These are phyloP conservation scores for Boletus sp. DNA, from an alignment of 1,284 basidiomycete genomes.

Conservation along the genomic window DNA sequence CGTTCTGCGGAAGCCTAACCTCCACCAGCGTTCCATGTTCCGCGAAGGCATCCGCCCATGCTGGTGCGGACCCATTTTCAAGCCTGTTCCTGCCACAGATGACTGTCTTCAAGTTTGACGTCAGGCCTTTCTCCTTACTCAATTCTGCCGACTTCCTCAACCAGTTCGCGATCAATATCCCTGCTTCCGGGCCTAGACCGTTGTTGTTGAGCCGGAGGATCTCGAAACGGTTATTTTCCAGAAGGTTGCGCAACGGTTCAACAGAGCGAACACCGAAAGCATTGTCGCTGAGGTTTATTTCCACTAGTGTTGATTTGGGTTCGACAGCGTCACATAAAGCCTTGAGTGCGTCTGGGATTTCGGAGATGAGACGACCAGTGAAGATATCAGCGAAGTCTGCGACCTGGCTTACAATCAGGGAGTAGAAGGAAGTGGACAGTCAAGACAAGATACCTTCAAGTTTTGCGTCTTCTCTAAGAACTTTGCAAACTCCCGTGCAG, in stretches of 20 bases:
- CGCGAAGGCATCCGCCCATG: slow-evolving; percentile 87
- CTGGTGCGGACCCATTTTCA: slow-evolving; percentile 83
- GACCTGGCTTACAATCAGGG: slow-evolving; percentile 49
- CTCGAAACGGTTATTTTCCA: slow-evolving; percentile 73
- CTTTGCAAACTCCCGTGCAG: slow-evolving; percentile 81
- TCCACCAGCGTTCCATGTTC: slow-evolving; percentile 81
- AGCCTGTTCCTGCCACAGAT: slow-evolving; percentile 94
- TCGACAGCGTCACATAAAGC: slow-evolving; percentile 87
- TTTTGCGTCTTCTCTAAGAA: slow-evolving; percentile 69
- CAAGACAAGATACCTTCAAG: slow-evolving; percentile 56
- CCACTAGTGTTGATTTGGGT: slow-evolving; percentile 75
- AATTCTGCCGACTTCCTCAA: slow-evolving; percentile 74
- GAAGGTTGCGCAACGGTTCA: slow-evolving; percentile 90
- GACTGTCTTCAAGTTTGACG: slow-evolving; percentile 73
- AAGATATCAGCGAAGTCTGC: slow-evolving; percentile 98
- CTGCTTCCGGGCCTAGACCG: slow-evolving; percentile 92
- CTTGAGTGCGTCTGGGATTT: slow-evolving; percentile 88
- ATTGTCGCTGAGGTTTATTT: slow-evolving; percentile 93
- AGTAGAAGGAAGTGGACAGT: slow-evolving; percentile 1
- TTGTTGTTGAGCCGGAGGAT: slow-evolving; percentile 95
- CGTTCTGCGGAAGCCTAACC: slow-evolving; percentile 94
- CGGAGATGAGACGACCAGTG: slow-evolving; percentile 91
- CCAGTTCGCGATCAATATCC: slow-evolving; percentile 82
- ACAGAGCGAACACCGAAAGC: slow-evolving; percentile 96
- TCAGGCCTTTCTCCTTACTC: slow-evolving; percentile 61